Percentiles rank a stretch among this genome's conserved stretches.
These are phyloP conservation scores for Rhodotorula sp. DNA, from an alignment of 1,284 basidiomycete species.

Conservation along the genomic window DNA sequence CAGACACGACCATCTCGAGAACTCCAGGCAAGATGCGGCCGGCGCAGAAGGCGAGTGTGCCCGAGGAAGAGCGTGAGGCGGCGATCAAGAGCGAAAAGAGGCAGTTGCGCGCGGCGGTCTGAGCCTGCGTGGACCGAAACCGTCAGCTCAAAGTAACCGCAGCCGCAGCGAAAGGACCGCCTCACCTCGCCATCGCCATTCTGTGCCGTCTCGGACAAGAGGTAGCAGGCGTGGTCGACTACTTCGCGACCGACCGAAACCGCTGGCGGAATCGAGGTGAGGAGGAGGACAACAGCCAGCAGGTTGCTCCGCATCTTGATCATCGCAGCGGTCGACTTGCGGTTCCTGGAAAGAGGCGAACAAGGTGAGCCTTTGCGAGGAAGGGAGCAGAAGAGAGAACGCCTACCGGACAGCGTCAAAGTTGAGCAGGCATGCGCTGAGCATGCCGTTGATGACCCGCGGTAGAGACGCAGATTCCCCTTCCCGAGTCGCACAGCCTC, in stretches of 20 bases:
- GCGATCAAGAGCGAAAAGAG: slow-evolving; percentile 73
- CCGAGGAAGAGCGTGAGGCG: slow-evolving; percentile 55
- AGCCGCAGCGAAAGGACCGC: background rate
- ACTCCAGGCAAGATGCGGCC: slow-evolving; percentile 73
- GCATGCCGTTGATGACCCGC: slow-evolving; percentile 72
- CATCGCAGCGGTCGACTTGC: slow-evolving; percentile 69
- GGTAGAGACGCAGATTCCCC: slow-evolving; percentile 32
- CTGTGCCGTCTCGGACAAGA: slow-evolving; percentile 71
- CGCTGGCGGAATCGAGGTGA: slow-evolving; percentile 71
- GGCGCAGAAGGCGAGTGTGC: slow-evolving; percentile 67
- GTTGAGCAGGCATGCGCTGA: slow-evolving; percentile 79
- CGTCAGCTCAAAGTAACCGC: background rate
- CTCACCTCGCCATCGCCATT: slow-evolving; percentile 66
- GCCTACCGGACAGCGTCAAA: slow-evolving; percentile 86
- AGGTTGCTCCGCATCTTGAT: slow-evolving; percentile 90
- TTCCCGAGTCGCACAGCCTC: slow-evolving; percentile 35
- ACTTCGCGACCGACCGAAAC: slow-evolving; percentile 70
- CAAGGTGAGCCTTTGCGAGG: slow-evolving; percentile 2
- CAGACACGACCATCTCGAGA: slow-evolving; percentile 62
- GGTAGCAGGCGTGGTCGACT: slow-evolving; percentile 78
- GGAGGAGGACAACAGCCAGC: slow-evolving; percentile 75
- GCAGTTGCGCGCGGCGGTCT: slow-evolving; percentile 84
- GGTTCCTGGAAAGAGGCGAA: slow-evolving; percentile 57
- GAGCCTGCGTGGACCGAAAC: slow-evolving; percentile 55
- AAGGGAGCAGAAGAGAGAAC: slow-evolving; percentile 21